phyloP scores from a whole-genome alignment of 129 eudicot genomes.

The Pulicaria dysenterica region DNA sequence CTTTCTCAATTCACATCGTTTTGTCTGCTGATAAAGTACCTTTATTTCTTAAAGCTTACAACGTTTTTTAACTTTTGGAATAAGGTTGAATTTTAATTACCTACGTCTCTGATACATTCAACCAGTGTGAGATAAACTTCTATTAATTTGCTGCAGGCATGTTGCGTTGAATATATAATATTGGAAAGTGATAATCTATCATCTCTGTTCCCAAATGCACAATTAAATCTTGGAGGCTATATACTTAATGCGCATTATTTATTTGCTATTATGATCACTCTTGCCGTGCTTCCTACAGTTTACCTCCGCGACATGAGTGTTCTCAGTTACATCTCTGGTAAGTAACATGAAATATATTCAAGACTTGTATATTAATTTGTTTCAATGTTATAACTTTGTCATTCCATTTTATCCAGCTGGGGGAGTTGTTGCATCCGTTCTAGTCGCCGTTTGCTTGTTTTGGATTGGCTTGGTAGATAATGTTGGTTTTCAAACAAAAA shows the following conservation, averaged over 20 bases:
- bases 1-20: neutral
- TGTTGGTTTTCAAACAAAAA: slow-evolving; percentile 51
- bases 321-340: slow-evolving; percentile 93
- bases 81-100: too few species aligned
- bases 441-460: slow-evolving; percentile 74
- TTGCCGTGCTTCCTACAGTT: slow-evolving; percentile 91
- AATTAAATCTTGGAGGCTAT: slow-evolving; percentile 51
- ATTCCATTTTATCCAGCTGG: slow-evolving; percentile 61
- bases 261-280: slow-evolving; percentile 63
- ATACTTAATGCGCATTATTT: slow-evolving; percentile 61
- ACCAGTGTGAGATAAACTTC: neutral
- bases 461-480: slow-evolving; percentile 87
- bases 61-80: too few species aligned
- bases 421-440: slow-evolving; percentile 85
- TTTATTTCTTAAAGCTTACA: too few species aligned
- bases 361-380: neutral
- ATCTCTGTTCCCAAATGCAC: slow-evolving; percentile 88
- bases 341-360: slow-evolving; percentile 12
- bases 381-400: neutral
- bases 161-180: slow-evolving; percentile 86
- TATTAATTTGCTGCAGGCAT: slow-evolving; percentile 51
- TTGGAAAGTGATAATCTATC: slow-evolving; percentile 94
- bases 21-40: neutral
- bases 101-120: too few species aligned
- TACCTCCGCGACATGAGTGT: slow-evolving; percentile 75